Evolutionary conservation across 2,329 filamentous ascomycete genomes (phyloP).

Genomic region (Apiospora aurea): DNA sequence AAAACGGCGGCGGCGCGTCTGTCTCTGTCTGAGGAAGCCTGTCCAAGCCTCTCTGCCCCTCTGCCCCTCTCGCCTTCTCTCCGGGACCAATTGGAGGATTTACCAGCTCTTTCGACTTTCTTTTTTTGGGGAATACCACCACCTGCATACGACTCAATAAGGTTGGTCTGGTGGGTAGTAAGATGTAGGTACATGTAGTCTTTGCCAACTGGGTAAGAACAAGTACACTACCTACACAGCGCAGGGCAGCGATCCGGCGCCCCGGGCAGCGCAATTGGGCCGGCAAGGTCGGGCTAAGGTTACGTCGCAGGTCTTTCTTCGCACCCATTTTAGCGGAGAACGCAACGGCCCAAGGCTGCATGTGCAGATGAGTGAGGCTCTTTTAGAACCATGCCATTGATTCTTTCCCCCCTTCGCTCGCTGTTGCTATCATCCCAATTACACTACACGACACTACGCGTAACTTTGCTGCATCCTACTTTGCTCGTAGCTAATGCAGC

Average conservation of each 20-base stretch:
- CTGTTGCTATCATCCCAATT: neutral
- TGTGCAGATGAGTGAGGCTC: slow-evolving; percentile 19
- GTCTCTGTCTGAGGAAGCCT: neutral
- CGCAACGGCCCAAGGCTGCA: slow-evolving; percentile 21
- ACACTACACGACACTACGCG: neutral
- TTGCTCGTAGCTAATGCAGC: neutral
- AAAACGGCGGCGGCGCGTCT: neutral
- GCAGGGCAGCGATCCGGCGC: neutral
- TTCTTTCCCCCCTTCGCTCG: neutral
- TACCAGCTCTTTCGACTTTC: neutral
- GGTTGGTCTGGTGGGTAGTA: slow-evolving; percentile 4
- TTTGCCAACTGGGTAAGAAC: neutral
- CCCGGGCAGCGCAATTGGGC: slow-evolving; percentile 9
- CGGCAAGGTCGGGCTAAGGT: neutral
- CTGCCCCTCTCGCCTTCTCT: neutral
- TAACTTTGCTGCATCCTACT: neutral
- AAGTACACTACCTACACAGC: neutral
- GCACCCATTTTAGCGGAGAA: neutral
- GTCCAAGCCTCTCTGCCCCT: slow-evolving; percentile 11
- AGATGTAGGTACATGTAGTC: too few relatives aligned
- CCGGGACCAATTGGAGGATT: slow-evolving; percentile 8
- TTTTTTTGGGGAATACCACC: slow-evolving; percentile 16
- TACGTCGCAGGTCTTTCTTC: slow-evolving; percentile 1
- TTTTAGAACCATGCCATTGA: slow-evolving; percentile 14
- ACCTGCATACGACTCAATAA: slow-evolving; percentile 17